Evolutionary conservation across 2,329 filamentous ascomycete species (phyloP).

Genomic region (Raffaelea ambrosiae): DNA sequence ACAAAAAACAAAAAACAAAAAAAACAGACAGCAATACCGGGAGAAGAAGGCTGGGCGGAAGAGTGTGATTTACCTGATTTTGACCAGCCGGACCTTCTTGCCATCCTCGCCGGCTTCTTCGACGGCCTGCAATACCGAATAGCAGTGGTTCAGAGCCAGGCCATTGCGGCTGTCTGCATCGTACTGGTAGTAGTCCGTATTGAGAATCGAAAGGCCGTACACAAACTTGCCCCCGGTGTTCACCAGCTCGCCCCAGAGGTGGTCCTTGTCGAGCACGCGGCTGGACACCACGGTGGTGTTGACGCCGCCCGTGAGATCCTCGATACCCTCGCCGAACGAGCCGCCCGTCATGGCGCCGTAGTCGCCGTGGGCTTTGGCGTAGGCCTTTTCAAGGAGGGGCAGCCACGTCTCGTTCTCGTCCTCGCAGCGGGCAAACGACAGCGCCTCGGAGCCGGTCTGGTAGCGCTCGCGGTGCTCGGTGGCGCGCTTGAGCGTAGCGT

Average conservation of each 20-base stretch:
- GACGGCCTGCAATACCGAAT: slow-evolving; percentile 39
- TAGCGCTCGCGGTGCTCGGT: slow-evolving; percentile 51
- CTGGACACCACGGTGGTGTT: slow-evolving; percentile 46
- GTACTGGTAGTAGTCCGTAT: slow-evolving; percentile 9
- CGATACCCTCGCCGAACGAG: slow-evolving; percentile 45
- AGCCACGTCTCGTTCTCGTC: slow-evolving; percentile 67
- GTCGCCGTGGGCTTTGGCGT: slow-evolving; percentile 66
- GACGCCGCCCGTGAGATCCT: slow-evolving; percentile 47
- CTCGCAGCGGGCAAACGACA: slow-evolving; percentile 62
- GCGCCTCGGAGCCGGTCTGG: slow-evolving; percentile 59
- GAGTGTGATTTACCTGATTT: slow-evolving; percentile 34
- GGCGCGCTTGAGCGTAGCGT: slow-evolving; percentile 39
- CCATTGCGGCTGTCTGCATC: slow-evolving; percentile 23
- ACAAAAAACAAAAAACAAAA: not conserved
- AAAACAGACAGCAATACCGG: slow-evolving; percentile 15
- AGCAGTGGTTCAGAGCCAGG: slow-evolving; percentile 37
- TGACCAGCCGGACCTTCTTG: slow-evolving; percentile 28
- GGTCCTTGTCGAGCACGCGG: slow-evolving; percentile 56
- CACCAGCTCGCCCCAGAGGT: slow-evolving; percentile 61
- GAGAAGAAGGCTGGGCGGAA: too few species aligned
- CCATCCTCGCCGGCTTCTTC: slow-evolving; percentile 34
- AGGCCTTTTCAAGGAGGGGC: slow-evolving; percentile 65
- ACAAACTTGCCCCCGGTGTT: slow-evolving; percentile 60
- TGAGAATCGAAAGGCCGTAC: slow-evolving; percentile 34
- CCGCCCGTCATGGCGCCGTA: slow-evolving; percentile 61